Evolutionary conservation across 75 land plant genomes (phyloP).

Genomic region (Gnetum montanum): DNA sequence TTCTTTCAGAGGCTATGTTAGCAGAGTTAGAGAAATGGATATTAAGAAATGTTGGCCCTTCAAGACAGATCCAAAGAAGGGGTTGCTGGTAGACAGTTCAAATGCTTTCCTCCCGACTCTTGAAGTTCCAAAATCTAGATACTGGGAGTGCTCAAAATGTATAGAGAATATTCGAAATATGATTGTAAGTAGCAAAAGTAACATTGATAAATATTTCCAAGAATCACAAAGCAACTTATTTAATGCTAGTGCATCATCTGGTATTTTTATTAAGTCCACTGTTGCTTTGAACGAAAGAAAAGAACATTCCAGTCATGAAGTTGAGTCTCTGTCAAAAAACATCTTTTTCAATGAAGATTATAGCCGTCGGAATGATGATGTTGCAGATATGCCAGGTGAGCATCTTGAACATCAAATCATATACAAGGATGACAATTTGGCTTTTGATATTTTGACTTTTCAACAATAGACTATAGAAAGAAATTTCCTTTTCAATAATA

Average conservation of each 20-base stretch:
- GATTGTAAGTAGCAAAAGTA: neutral
- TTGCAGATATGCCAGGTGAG: neutral
- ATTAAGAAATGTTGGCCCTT: conserved; percentile 3
- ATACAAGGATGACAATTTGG: neutral
- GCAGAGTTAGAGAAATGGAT: neutral
- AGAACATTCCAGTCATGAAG: too few species aligned
- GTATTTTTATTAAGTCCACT: too few species aligned
- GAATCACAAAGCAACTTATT: too few species aligned
- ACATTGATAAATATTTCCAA: neutral
- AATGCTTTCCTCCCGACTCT: conserved; percentile 1
- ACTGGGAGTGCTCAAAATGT: conserved; percentile 7
- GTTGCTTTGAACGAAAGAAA: too few species aligned
- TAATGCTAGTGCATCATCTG: too few species aligned
- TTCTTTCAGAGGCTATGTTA: conserved; percentile 3
- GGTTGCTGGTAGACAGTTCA: neutral
- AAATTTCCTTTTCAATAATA: too few species aligned
- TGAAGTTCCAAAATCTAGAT: conserved; percentile 4
- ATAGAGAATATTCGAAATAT: neutral
- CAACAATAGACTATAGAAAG: too few species aligned
- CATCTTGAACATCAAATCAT: neutral
- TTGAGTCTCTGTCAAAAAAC: too few species aligned
- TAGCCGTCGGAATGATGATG: neutral
- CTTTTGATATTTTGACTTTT: too few species aligned
- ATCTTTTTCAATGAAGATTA: too few species aligned
- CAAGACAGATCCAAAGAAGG: neutral